phyloP scores from a whole-genome alignment of 352 stramenopile species.

The Plasmopara halstedii region DNA sequence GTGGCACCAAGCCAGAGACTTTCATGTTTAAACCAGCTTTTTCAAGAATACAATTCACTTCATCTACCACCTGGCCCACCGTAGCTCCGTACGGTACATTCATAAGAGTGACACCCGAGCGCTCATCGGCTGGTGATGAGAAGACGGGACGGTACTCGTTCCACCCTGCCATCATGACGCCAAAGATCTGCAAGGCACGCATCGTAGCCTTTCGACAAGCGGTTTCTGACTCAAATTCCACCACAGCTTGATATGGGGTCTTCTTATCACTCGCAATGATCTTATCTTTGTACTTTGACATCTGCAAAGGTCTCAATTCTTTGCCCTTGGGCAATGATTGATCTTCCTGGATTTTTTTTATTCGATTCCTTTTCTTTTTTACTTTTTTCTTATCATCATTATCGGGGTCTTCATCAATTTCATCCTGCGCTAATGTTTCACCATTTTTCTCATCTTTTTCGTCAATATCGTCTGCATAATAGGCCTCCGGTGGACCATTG shows the following conservation, averaged over 20 bases:
- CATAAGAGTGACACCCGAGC: constrained; percentile 57
- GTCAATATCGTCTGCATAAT: constrained; percentile 14
- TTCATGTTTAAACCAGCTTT: constrained; percentile 46
- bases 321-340: constrained; percentile 13
- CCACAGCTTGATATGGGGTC: constrained; percentile 57
- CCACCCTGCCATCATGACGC: constrained; percentile 79
- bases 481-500: constrained; percentile 44
- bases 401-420: constrained; percentile 25
- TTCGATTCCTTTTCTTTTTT: constrained; percentile 31
- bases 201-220: constrained; percentile 53
- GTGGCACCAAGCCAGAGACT: constrained; percentile 44
- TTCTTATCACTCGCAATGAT: constrained; percentile 76
- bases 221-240: constrained; percentile 58
- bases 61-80: constrained; percentile 42
- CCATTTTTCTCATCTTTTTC: constrained; percentile 28
- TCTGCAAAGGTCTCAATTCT: constrained; percentile 2
- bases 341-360: constrained; percentile 27
- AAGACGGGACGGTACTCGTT: constrained; percentile 82
- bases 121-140: constrained; percentile 37
- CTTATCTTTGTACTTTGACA: constrained; percentile 40
- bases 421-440: constrained; percentile 19
- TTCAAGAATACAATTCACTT: constrained; percentile 50
- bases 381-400: constrained; percentile 11
- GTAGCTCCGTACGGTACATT: constrained; percentile 72
- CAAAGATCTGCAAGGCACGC: constrained; percentile 79